Evolutionary conservation across 2,329 filamentous ascomycete genomes (phyloP), one percentile per base, ranked within the genome.

Genomic region (Epichloe bromicola): DNA sequence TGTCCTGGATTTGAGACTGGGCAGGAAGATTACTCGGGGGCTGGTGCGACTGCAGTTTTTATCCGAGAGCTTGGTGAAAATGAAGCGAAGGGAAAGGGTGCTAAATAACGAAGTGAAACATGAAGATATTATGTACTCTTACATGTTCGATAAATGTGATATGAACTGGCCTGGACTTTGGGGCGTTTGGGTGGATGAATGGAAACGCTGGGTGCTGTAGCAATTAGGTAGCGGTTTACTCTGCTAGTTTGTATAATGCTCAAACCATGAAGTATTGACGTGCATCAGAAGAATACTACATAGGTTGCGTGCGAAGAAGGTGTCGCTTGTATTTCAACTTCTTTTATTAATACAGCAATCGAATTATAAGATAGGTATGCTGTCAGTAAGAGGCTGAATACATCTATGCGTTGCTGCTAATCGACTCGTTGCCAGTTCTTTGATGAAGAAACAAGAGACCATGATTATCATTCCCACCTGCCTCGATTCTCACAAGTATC

Each of bases 1-100:
- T 93, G 88, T 59, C 88, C 88, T 0, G 88, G 88, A 1, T 95
- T 95, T 60, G 89, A 95, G 70, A 94, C 76, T 20, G 88, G 86
- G 4, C 84, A 87, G 67, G 86, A 94, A 58, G 84, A 93, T 57
- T 85, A 88, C 53, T 75, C 73, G 38, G 80, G 81, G 1, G 82
- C 83, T 54, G 88, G 88, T 6, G 76, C 81, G 49, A 80, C 91
- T 5, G 85, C 84, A 59, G 77, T 98, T 33, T 82, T 86, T 62
- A 78, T 98, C 30, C 76, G 91, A 53, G 88, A 95, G 69, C 73
- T 98, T 49, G 82, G 83, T 5, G 89, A 95, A 61, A 86, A 80
- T 8, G 93, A 98, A 69, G 89, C 90, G 4, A 89, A 90, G 69
- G 85, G 84, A 20, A 95, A 95, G 70, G 81, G 81, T 5, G 74